phyloP scores from a whole-genome alignment of 1,139 yeast genomes.

The Hansenula lynferdii region DNA sequence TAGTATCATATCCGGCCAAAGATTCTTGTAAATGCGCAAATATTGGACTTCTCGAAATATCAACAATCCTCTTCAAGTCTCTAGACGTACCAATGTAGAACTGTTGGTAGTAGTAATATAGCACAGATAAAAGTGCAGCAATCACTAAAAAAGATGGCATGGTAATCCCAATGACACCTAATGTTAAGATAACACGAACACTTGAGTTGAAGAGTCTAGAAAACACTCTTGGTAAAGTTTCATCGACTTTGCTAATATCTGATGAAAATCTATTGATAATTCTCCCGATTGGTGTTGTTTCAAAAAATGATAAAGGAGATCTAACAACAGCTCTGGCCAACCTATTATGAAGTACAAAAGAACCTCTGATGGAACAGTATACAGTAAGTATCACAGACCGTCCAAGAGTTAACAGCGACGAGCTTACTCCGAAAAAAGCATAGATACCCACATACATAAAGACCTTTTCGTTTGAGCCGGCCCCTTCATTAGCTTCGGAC shows the following conservation, averaged over 20 bases:
- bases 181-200: conserved; percentile 42
- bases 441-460: conserved; percentile 55
- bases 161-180: conserved; percentile 43
- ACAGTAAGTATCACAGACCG: conserved; percentile 55
- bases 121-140: conserved; percentile 34
- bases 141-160: conserved; percentile 48
- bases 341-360: conserved; percentile 52
- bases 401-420: conserved; percentile 41
- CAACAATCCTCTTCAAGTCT: conserved; percentile 50
- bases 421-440: conserved; percentile 50
- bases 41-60: conserved; percentile 53
- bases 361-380: conserved; percentile 60
- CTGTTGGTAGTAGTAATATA: conserved; percentile 49
- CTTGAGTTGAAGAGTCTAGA: conserved; percentile 38
- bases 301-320: conserved; percentile 76
- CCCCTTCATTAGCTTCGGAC: conserved; percentile 47
- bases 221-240: conserved; percentile 42
- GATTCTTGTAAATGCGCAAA: conserved; percentile 63
- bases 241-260: conserved; percentile 63
- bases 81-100: conserved; percentile 50
- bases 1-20: conserved; percentile 54
- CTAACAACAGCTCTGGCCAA: conserved; percentile 61
- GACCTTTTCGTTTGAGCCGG: conserved; percentile 44
- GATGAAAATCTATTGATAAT: conserved; percentile 65
- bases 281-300: conserved; percentile 76